Evolutionary conservation across 768 basidiomycete genomes (phyloP), one percentile per base, ranked within the genome.

Genomic region (Lentinula sp.): DNA sequence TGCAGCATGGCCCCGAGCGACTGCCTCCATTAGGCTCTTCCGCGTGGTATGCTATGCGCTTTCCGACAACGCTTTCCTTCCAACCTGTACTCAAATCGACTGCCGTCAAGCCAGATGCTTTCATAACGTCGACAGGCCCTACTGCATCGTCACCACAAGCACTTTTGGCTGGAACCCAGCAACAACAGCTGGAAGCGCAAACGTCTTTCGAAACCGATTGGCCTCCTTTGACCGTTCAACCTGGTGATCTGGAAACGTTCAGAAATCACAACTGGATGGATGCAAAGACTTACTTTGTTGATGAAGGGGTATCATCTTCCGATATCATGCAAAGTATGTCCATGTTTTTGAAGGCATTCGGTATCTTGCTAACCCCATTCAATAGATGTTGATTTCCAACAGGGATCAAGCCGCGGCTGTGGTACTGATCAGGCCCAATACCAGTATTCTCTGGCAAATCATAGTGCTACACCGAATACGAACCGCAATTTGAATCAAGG

Each of bases 21-120:
- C 32, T 39, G 13, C 57, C 57, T 12, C 45, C 45, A 9, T 6
- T 59, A 10, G 57, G 57, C 2, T 59, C 57, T 49, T 32, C 57
- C 3, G 41, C 57, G 8, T 59, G 57, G 57, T 59, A 59, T 37
- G 57, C 57, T n/a, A 59, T 18, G 13, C 57, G 57, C 8, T 59
- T 48, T 33, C 57, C 43, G 18, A 41, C 45, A 37, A 42, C 37
- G 33, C 48, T 50, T 28, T 37, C 32, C 37, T 20, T 33, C 16
- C 23, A 43, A 3, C n/a, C 43, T 18, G 33, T 15, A 13, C 15
- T 49, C 32, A 37, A 36, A 7, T 41, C 55, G 4, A 41, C 42
- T 42, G 50, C n/a, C 13, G 12, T n/a, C 32, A n/a, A 42, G 41
- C 16, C 41, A 0, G 32, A 23, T 56, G 10, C 18, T 36, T 36